Percentiles rank a stretch among this genome's conserved stretches.
phyloP scores from a whole-genome alignment of 345 rosid genomes.

The Gossypium raimondii region DNA sequence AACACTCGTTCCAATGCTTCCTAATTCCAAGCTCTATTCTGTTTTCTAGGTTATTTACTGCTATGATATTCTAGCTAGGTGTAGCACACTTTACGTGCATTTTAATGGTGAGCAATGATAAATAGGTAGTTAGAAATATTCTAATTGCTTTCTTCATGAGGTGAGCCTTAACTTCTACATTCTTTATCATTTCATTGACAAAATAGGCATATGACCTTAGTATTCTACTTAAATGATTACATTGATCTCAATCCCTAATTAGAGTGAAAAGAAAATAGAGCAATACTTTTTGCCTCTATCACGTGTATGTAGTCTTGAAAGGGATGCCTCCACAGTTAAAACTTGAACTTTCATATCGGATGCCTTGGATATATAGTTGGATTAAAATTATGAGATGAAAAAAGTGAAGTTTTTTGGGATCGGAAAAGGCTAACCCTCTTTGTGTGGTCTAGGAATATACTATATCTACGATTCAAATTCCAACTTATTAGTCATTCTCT shows the following conservation, averaged over 20 bases:
- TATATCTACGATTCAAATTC: neutral
- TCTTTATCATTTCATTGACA: constrained; percentile 12
- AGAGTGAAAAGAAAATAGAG: neutral
- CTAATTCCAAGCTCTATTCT: neutral
- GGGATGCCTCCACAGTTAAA: neutral
- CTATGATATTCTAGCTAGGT: constrained; percentile 1
- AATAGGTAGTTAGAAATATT: neutral
- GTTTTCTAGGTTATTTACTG: neutral
- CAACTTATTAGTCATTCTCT: neutral
- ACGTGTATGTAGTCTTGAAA: neutral
- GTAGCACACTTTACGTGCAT: neutral
- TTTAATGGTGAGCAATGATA: neutral
- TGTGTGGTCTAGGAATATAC: neutral
- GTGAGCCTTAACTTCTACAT: neutral
- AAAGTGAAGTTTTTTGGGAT: neutral
- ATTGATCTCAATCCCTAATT: neutral
- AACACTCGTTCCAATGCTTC: neutral
- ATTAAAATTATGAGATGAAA: neutral
- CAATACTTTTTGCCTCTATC: neutral
- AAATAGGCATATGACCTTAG: neutral
- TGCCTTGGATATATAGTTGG: no score
- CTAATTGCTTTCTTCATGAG: neutral
- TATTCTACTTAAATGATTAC: neutral
- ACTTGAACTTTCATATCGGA: neutral
- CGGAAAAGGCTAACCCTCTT: neutral